Base-by-base conservation (phyloP, 2,329 filamentous ascomycete species). In the Trichoderma pleuroti region DNA sequence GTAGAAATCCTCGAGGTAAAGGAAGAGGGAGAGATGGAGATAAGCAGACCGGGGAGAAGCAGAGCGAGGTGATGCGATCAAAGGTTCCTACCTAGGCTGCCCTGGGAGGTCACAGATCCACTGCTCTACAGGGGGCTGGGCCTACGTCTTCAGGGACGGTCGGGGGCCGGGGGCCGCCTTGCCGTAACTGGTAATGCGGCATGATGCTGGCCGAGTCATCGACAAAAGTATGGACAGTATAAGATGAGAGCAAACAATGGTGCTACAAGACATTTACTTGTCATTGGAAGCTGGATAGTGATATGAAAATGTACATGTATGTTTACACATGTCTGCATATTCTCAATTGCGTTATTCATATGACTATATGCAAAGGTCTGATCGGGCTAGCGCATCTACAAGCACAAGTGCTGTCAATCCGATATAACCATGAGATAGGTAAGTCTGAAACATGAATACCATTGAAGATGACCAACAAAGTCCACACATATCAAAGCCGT, bases 1-100 rank as follows among this genome's bases (percentile, higher is more conserved):
- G 39, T 8, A 42, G 39, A 42, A n/a, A n/a, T n/a, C 16, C 21
- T 18, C 60, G 36, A 42, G 60, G 42, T 46, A 11, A n/a, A 34
- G 56, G n/a, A 32, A 32, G 28, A 59, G 28, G 56, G 56, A 34
- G 56, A 59, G 56, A 59, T 42, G 26, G 26, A 46, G 61, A 42
- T 46, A 36, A 52, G 14, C 21, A 26, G 65, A 26, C 5, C 16
- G 8, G 56, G n/a, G n/a, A 42, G 36, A 59, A 26, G 16, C 11
- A 49, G 28, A 49, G 61, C 42, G n/a, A 49, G 42, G 39, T 52
- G 49, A 56, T 28, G 63, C 11, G 63, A 66, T 56, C 42, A 65
- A 52, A 52, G 62, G 42, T 30, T 28, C 42, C 28, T 21, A 11
- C 21, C 14, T 10, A n/a, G 24, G 59, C 12, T n/a, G 36, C 5